phyloP scores from a whole-genome alignment of 2,329 filamentous ascomycete species.

The Colletotrichum lindemuthianum region DNA sequence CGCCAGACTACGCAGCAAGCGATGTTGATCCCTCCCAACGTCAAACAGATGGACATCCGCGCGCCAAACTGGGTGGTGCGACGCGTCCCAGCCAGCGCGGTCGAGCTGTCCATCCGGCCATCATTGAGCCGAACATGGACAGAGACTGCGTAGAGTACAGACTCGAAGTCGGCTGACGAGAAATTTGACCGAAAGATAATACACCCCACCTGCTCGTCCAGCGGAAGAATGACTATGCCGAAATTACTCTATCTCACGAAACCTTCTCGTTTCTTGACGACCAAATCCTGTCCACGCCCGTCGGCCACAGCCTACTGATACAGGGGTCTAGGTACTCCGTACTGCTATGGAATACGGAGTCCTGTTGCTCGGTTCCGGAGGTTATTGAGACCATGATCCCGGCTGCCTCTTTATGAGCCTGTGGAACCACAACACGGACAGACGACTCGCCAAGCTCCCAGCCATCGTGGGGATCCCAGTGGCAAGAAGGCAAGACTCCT shows the following conservation, averaged over 20 bases:
- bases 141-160: neutral
- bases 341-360: neutral
- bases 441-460: too few relatives aligned
- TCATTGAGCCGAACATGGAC: neutral
- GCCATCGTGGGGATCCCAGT: too few relatives aligned
- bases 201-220: too few relatives aligned
- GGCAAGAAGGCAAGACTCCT: too few relatives aligned
- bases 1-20: neutral
- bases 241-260: slow-evolving; percentile 1
- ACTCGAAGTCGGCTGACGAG: too few relatives aligned
- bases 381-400: neutral
- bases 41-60: slow-evolving; percentile 3
- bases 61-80: neutral
- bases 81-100: neutral
- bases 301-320: neutral
- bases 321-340: neutral
- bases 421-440: neutral
- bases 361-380: slow-evolving; percentile 4
- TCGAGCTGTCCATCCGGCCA: neutral
- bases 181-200: too few relatives aligned
- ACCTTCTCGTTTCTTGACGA: neutral
- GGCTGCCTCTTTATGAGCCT: neutral
- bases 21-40: slow-evolving; percentile 10
- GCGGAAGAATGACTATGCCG: neutral
- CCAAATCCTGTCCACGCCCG: neutral